Conservation (phyloP, 495 filamentous ascomycete genomes). For the Collariella sp. region DNA sequence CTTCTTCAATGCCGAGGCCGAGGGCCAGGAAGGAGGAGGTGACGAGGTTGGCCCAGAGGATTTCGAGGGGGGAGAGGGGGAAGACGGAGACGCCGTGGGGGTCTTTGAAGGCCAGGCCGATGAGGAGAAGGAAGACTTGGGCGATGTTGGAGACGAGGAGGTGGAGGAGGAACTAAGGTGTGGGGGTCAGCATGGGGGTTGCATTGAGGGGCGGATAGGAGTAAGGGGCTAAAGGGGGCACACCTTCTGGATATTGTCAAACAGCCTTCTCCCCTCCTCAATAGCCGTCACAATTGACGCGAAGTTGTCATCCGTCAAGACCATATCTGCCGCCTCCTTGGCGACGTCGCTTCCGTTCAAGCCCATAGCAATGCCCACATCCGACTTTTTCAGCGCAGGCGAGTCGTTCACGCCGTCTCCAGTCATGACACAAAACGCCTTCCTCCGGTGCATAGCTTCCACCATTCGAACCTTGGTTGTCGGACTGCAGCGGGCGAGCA, state of each 20-base stretch:
- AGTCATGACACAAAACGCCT: slow-evolving; percentile 55
- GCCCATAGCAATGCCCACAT: slow-evolving; percentile 83
- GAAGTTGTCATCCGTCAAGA: slow-evolving; percentile 83
- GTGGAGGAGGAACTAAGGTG: slow-evolving; percentile 75
- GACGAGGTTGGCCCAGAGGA: slow-evolving; percentile 70
- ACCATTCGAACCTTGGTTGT: slow-evolving; percentile 62
- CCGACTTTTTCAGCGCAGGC: slow-evolving; percentile 65
- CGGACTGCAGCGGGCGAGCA: slow-evolving; percentile 56
- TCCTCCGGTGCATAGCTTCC: slow-evolving; percentile 55
- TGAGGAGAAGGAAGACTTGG: slow-evolving; percentile 61
- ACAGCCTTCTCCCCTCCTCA: slow-evolving; percentile 61
- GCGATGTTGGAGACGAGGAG: slow-evolving; percentile 66
- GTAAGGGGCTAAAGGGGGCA: slow-evolving; percentile 23
- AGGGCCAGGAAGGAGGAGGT: slow-evolving; percentile 69
- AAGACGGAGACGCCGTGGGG: slow-evolving; percentile 57
- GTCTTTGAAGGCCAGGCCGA: slow-evolving; percentile 67
- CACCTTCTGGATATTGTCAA: slow-evolving; percentile 70
- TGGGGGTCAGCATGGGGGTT: slow-evolving; percentile 18
- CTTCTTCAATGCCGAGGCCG: slow-evolving; percentile 63
- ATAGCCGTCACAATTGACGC: slow-evolving; percentile 67
- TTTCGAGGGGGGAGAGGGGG: slow-evolving; percentile 62
- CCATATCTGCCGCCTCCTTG: slow-evolving; percentile 79
- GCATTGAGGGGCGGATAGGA: neutral
- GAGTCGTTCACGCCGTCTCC: slow-evolving; percentile 82
- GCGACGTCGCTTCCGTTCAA: slow-evolving; percentile 79